Conservation (phyloP, 2,329 filamentous ascomycete species). For the Monosporascus sp. region DNA sequence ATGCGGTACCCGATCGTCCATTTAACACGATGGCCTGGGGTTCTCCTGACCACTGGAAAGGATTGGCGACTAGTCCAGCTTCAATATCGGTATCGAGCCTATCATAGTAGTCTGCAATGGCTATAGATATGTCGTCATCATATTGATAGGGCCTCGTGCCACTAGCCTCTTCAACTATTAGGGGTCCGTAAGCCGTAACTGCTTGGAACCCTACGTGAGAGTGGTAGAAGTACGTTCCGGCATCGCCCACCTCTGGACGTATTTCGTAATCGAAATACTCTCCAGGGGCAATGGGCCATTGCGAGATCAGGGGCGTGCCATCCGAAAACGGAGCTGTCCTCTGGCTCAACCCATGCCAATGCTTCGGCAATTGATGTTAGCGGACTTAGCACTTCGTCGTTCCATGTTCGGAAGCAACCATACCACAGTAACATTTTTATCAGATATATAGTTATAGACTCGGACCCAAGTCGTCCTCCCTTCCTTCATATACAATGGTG, state of each 20-base stretch:
- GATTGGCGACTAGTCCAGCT: conserved; percentile 39
- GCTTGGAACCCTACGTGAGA: conserved; percentile 62
- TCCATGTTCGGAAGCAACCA: conserved; percentile 4
- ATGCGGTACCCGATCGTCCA: conserved; percentile 42
- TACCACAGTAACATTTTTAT: conserved; percentile 52
- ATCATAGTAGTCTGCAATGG: conserved; percentile 52
- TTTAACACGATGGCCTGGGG: conserved; percentile 53
- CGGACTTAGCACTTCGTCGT: neutral
- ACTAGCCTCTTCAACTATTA: conserved; percentile 49
- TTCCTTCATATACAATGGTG: conserved; percentile 40
- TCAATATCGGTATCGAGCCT: conserved; percentile 48
- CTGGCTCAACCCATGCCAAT: conserved; percentile 65
- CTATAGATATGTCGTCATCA: conserved; percentile 54
- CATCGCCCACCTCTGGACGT: conserved; percentile 43
- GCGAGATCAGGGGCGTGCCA: conserved; percentile 52
- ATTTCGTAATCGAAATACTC: conserved; percentile 66
- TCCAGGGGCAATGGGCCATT: conserved; percentile 59
- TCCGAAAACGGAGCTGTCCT: conserved; percentile 58
- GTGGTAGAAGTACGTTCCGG: conserved; percentile 65
- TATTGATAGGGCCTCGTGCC: conserved; percentile 45
- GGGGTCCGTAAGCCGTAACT: conserved; percentile 48
- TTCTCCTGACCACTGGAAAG: conserved; percentile 56
- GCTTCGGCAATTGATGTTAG: conserved; percentile 32
- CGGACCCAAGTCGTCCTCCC: conserved; percentile 50
- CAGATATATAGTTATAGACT: conserved; percentile 51